Evolutionary conservation across 352 stramenopile species (phyloP), one percentile per base, ranked within the genome.

Genomic region (Globisporangium lucens): DNA sequence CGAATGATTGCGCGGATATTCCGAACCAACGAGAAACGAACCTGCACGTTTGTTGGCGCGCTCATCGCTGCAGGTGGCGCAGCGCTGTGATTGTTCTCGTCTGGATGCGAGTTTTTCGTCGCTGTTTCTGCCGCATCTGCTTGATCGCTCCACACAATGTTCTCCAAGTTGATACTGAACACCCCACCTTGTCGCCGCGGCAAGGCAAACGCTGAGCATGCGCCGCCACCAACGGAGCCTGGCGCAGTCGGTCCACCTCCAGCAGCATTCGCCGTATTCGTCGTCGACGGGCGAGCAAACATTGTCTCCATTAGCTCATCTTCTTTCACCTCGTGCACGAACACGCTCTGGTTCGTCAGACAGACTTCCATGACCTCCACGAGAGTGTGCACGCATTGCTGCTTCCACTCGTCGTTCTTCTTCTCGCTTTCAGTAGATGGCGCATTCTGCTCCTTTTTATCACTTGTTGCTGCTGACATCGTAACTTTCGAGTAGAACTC

Each of bases 101-200:
- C 73, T n/a, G 56, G 36, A 17, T 24, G 27, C n/a, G 29, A 52
- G 29, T 24, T 76, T 35, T 33, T 59, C 35, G 61, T 63, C 5
- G 10, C 9, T 20, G 62, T n/a, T 15, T 74, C 75, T 33, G 66
- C 30, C 9, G 29, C 61, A 12, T 72, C 62, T 2, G 66, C 6
- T 51, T 92, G 83, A 51, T 94, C 87, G 59, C 83, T 94, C 87
- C 87, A 94, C 8, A 91, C 83, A 65, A 94, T 94, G 56, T 78
- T 89, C 53, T 94, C 83, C 7, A 93, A 65, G 30, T 86, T 89
- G 61, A 94, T 83, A 47, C 76, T 85, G 38, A 94, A 87, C 20
- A 92, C 86, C 9, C 87, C 84, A 29, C 84, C 83, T 73, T 89
- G 77, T 10, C 74, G 72, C 49, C 66, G 72, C 2, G 75, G 75